A percentile compares a stretch with the other conserved stretches of the same genome.
These are phyloP conservation scores for Leptomonas pyrrhocoris DNA, from an alignment of 208 protist genomes.

Conservation along the genomic window DNA sequence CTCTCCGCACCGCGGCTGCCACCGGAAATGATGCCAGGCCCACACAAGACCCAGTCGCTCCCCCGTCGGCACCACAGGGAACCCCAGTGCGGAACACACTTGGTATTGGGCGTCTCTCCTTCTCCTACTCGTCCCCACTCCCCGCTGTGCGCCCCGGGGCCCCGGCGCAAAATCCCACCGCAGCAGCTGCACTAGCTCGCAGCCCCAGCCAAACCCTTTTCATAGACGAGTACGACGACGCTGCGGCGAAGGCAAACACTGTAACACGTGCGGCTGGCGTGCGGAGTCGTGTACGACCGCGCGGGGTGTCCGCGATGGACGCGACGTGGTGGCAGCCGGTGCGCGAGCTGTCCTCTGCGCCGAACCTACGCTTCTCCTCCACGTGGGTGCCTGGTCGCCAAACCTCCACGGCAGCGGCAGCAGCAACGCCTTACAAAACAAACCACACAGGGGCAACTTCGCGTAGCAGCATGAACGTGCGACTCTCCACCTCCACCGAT, in stretches of 20 bases:
- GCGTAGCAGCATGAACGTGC: slow-evolving; percentile 1
- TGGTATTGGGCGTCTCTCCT: slow-evolving; percentile 1
- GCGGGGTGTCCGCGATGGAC: slow-evolving; percentile 59
- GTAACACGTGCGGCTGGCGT: neutral
- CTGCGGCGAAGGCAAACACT: neutral
- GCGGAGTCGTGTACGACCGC: slow-evolving; percentile 47
- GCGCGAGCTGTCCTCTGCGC: slow-evolving; percentile 26
- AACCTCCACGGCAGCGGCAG: neutral
- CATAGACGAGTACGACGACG: slow-evolving; percentile 66
- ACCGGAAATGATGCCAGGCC: neutral
- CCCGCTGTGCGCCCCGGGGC: neutral
- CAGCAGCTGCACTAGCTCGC: neutral
- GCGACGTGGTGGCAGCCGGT: slow-evolving; percentile 36
- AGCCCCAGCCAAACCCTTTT: slow-evolving; percentile 10
- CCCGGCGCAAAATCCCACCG: neutral
- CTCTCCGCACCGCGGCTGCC: neutral
- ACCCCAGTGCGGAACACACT: slow-evolving; percentile 2
- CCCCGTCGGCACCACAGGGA: neutral
- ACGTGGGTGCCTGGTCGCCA: neutral
- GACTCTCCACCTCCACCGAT: slow-evolving; percentile 5
- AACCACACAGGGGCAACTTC: neutral
- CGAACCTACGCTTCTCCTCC: slow-evolving; percentile 24
- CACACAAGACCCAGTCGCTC: neutral
- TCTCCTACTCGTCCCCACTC: neutral
- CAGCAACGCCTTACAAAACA: neutral